A percentile compares a stretch with the other conserved stretches of the same genome.
Evolutionary conservation across 495 filamentous ascomycete genomes (phyloP).

Genomic region (Hypoxylon crocopeplum): DNA sequence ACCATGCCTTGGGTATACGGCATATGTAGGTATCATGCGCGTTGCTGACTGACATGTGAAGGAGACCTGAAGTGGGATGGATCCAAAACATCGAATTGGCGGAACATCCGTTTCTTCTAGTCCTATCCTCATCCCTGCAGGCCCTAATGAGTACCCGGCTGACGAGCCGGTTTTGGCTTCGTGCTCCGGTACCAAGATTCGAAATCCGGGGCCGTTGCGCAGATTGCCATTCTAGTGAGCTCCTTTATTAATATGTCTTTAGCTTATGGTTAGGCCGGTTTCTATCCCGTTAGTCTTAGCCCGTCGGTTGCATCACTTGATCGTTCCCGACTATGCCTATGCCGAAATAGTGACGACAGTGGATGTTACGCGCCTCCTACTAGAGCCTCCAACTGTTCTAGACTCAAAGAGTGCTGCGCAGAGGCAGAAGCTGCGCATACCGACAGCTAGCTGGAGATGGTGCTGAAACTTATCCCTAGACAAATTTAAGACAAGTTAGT

Average conservation of each 20-base stretch:
- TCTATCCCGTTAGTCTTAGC: too few species aligned
- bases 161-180: constrained; percentile 16
- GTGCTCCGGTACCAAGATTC: constrained; percentile 18
- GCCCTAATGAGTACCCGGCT: constrained; percentile 6
- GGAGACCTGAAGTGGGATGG: not conserved
- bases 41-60: constrained; percentile 29
- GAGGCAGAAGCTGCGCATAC: too few species aligned
- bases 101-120: constrained; percentile 15
- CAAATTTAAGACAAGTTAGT: too few species aligned
- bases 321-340: too few species aligned
- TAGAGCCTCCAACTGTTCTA: too few species aligned
- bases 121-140: constrained; percentile 10
- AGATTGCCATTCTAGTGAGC: not conserved
- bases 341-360: constrained; percentile 5
- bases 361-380: too few species aligned
- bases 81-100: too few species aligned
- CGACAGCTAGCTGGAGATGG: too few species aligned
- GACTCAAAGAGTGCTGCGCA: too few species aligned
- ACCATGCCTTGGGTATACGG: not conserved
- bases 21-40: not conserved
- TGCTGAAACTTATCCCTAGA: too few species aligned
- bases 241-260: not conserved
- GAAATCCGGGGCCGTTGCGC: constrained; percentile 11
- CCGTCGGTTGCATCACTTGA: too few species aligned
- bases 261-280: too few species aligned